Conservation (phyloP, 2,329 filamentous ascomycete species). For the Parastagonospora avenae region DNA sequence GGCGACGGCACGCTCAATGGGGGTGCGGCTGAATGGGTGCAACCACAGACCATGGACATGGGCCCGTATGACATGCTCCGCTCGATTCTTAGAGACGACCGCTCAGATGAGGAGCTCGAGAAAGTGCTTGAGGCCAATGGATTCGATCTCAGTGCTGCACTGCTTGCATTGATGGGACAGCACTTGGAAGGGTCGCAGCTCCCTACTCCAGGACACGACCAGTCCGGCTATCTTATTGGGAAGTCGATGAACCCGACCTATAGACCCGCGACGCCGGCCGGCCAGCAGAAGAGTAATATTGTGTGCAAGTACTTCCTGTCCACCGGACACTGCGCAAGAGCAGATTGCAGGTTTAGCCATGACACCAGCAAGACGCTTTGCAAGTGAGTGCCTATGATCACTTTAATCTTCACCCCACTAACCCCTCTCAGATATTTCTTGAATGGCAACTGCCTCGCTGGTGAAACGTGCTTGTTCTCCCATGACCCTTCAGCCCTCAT, state of each 20-base stretch:
- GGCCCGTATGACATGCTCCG: conserved; percentile 97
- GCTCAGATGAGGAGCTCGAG: conserved; percentile 93
- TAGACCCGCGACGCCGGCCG: conserved; percentile 76
- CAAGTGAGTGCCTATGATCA: conserved; percentile 72
- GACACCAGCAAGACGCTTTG: conserved; percentile 94
- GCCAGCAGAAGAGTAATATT: conserved; percentile 79
- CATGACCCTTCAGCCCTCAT: conserved; percentile 90
- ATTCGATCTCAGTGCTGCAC: conserved; percentile 91
- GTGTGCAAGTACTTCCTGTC: conserved; percentile 98
- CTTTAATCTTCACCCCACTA: conserved; percentile 29
- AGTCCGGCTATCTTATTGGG: conserved; percentile 77
- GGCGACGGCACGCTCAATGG: conserved; percentile 75
- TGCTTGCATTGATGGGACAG: conserved; percentile 84
- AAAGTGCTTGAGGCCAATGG: conserved; percentile 85
- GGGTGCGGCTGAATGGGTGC: conserved; percentile 79
- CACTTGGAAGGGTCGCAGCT: conserved; percentile 59
- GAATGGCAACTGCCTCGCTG: conserved; percentile 91
- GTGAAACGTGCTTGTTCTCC: conserved; percentile 93
- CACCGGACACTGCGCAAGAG: conserved; percentile 91
- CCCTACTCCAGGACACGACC: conserved; percentile 56
- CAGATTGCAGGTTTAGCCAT: conserved; percentile 96
- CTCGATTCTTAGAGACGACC: conserved; percentile 87
- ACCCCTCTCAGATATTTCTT: conserved; percentile 78
- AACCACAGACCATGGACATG: conserved; percentile 80
- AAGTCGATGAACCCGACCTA: conserved; percentile 81